Evolutionary conservation across 2,329 filamentous ascomycete genomes (phyloP).

Genomic region (Ophiostoma sp.): DNA sequence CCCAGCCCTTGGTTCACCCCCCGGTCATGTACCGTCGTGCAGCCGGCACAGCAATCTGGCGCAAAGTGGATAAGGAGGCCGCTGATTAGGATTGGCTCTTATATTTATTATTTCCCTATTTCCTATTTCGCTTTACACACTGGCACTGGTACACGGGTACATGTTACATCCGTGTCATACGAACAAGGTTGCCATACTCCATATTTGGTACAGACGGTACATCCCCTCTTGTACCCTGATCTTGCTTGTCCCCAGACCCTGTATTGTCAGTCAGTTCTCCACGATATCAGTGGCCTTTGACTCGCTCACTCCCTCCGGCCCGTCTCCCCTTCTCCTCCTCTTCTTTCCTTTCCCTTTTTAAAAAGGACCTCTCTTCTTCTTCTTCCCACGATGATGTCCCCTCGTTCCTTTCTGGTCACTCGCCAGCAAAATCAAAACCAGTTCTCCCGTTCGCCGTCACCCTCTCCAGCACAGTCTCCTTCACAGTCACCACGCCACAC

Average conservation of each 20-base stretch:
- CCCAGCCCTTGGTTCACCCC: neutral
- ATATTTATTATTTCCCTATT: neutral
- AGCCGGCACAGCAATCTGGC: conserved; percentile 16
- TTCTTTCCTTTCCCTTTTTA: neutral
- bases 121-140: too few relatives aligned
- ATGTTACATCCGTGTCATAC: conserved; percentile 7
- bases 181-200: neutral
- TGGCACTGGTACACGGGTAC: neutral
- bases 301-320: neutral
- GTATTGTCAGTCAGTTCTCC: neutral
- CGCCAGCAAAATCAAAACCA: conserved; percentile 35
- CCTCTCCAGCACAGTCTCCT: conserved; percentile 22
- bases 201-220: neutral
- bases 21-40: conserved; percentile 20
- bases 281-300: conserved; percentile 5
- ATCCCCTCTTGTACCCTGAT: neutral
- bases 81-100: conserved; percentile 16
- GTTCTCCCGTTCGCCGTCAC: conserved; percentile 28
- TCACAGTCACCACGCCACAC: conserved; percentile 16
- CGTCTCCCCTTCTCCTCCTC: neutral
- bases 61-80: conserved; percentile 20
- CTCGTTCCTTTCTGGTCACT: conserved; percentile 39
- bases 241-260: conserved; percentile 2
- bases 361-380: conserved; percentile 7
- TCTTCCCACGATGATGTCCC: conserved; percentile 35